These are phyloP conservation scores for Malassezia sp. DNA, from an alignment of 1,284 basidiomycete species.

Conservation along the genomic window DNA sequence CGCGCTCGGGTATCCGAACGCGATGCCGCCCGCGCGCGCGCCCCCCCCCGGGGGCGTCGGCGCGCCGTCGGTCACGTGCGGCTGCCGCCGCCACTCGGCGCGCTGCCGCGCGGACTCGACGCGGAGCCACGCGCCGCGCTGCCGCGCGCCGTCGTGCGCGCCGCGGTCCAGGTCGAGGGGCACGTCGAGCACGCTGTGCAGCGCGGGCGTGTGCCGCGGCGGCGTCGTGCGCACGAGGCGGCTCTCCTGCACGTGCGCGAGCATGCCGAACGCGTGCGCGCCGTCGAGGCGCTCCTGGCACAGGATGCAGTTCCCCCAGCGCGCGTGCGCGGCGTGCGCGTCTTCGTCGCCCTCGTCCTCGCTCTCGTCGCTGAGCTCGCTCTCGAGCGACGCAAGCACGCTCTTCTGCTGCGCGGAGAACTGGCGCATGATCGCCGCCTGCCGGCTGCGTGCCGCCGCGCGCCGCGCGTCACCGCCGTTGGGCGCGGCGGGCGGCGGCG, in stretches of 20 bases:
- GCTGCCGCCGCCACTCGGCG: too few species aligned
- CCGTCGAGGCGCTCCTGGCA: constrained; percentile 85
- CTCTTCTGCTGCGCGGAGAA: constrained; percentile 43
- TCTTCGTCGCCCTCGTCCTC: constrained; percentile 18
- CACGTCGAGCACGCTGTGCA: constrained; percentile 61
- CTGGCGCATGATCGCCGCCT: constrained; percentile 43
- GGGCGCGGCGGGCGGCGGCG: not conserved
- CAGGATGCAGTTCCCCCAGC: constrained; percentile 82
- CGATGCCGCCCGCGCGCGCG: not conserved
- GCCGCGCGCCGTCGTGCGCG: constrained; percentile 22
- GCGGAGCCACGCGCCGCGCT: constrained; percentile 19
- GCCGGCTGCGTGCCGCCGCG: constrained; percentile 37
- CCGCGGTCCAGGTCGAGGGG: constrained; percentile 45
- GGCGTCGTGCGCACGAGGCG: constrained; percentile 68
- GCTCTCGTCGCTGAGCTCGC: constrained; percentile 33
- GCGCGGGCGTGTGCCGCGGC: constrained; percentile 56
- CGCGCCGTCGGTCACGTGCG: constrained; percentile 3
- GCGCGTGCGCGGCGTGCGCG: constrained; percentile 15
- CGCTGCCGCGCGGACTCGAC: not conserved
- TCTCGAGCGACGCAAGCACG: constrained; percentile 34
- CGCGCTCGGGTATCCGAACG: constrained; percentile 26
- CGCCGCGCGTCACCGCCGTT: constrained; percentile 35
- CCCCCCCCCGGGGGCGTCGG: not conserved
- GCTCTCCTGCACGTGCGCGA: constrained; percentile 84
- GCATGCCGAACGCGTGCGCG: constrained; percentile 66